Evolutionary conservation across 2,329 filamentous ascomycete species (phyloP).

Genomic region (Aspergillus sp.): DNA sequence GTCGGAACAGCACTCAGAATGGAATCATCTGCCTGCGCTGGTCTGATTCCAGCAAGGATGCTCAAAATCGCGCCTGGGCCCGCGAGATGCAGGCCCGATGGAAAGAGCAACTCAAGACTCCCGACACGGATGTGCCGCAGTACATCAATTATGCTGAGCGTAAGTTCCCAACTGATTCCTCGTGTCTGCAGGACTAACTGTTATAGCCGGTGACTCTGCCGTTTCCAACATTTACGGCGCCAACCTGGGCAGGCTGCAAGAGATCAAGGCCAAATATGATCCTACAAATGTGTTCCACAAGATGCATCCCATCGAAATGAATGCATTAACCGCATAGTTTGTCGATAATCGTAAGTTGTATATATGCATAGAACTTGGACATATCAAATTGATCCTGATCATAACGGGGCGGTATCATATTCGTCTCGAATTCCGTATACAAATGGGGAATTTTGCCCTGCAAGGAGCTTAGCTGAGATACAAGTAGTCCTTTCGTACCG

Average conservation of each 20-base stretch:
- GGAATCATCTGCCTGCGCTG: constrained; percentile 37
- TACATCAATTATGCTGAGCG: constrained; percentile 33
- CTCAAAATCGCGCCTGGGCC: constrained; percentile 34
- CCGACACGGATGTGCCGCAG: constrained; percentile 18
- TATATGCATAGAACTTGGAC: not conserved
- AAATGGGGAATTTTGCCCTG: no score
- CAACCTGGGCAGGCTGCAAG: constrained; percentile 36
- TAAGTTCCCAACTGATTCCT: constrained; percentile 10
- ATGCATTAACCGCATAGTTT: not conserved
- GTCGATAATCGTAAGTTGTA: not conserved
- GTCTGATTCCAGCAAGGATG: constrained; percentile 34
- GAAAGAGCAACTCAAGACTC: constrained; percentile 11
- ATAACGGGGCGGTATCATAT: not conserved
- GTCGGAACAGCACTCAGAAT: constrained; percentile 41
- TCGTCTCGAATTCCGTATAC: no score
- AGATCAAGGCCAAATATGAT: constrained; percentile 43
- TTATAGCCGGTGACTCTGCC: constrained; percentile 24
- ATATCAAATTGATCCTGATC: not conserved
- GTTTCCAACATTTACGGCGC: constrained; percentile 39
- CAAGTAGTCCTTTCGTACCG: not conserved
- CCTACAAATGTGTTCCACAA: constrained; percentile 43
- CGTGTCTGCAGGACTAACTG: not conserved
- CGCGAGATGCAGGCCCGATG: constrained; percentile 24
- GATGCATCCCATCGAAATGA: constrained; percentile 27
- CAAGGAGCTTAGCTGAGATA: no score